Evolutionary conservation across 768 basidiomycete species (phyloP), one percentile per base, ranked within the genome.

Genomic region (Xerocomellus intermedius): DNA sequence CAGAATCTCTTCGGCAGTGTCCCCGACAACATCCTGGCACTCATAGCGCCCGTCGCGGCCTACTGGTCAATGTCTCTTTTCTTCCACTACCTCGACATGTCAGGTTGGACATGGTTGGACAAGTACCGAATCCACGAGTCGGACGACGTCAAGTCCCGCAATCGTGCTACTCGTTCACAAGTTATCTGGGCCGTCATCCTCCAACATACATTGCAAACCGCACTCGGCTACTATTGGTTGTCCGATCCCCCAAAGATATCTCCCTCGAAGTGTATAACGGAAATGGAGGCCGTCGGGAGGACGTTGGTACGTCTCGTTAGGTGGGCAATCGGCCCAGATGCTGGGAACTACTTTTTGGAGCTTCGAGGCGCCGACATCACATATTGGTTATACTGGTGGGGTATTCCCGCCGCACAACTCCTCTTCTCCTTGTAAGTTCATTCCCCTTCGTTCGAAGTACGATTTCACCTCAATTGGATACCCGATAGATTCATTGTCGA

Each of bases 321-420:
- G 37, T 60, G 72, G 50, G 37, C 75, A 3, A 52, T 85, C 7
- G 83, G 84, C 17, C 68, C 75, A 45, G 63, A 75, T 38, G 62
- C 67, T 0, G 79, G 70, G 0, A 66, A 68, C 52, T 60, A 66
- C 24, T 28, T 80, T n/a, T 62, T 82, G 60, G 62, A 67, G 28
- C 55, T 32, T 16, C 64, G 69, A 55, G 82, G 74, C 4, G 70
- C 70, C 8, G 61, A 77, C 19, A 62, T 84, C 16, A 78, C 86
- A 16, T 81, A 87, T 67, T 81, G 80, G 67, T 60, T 85, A 17
- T 99, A 98, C 70, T 99, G 96, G 96, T 99, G 94, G 93, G 85
- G 77, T 5, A 84, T 94, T 5, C 97, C 97, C 1, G 62, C 73
- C 2, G 66, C 77, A 9, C 94, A 94, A 72, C 73, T 95, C 33